These are phyloP conservation scores for Mrakiaceae sp. DNA, from an alignment of 1,284 basidiomycete genomes.

Conservation along the genomic window DNA sequence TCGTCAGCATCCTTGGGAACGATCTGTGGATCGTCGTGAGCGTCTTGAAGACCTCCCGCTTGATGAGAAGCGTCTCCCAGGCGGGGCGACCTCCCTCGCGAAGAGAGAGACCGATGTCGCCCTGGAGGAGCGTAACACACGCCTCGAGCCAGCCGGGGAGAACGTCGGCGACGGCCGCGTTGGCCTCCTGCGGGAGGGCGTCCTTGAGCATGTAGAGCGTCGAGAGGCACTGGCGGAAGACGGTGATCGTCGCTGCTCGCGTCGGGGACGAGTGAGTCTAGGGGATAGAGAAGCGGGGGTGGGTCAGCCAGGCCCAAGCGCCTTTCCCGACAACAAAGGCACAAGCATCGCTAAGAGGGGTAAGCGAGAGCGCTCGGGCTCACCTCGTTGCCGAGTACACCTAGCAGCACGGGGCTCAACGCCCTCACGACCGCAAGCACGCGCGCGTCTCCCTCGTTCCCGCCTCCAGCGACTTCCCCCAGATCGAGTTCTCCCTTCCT, in stretches of 20 bases:
- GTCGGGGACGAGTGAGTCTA: constrained; percentile 64
- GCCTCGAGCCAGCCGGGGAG: constrained; percentile 81
- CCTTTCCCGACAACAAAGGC: too few species aligned
- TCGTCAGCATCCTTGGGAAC: constrained; percentile 56
- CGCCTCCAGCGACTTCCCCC: constrained; percentile 47
- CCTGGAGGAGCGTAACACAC: constrained; percentile 60
- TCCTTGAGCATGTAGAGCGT: constrained; percentile 91
- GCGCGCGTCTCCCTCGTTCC: constrained; percentile 44
- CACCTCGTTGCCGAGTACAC: constrained; percentile 69
- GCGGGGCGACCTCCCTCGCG: constrained; percentile 48
- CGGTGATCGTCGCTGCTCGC: constrained; percentile 69
- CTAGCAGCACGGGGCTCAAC: constrained; percentile 70
- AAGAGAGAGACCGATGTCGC: constrained; percentile 40
- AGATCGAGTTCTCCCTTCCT: constrained; percentile 54
- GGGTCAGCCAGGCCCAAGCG: background rate
- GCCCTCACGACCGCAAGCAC: constrained; percentile 73
- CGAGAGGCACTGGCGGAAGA: constrained; percentile 81
- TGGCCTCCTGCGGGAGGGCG: constrained; percentile 72
- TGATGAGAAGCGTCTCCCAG: constrained; percentile 67
- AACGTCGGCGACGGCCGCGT: constrained; percentile 65
- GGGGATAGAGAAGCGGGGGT: background rate
- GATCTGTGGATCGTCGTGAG: constrained; percentile 61
- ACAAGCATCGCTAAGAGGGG: background rate
- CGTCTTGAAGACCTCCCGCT: constrained; percentile 71
- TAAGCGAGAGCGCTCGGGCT: constrained; percentile 20